These are phyloP conservation scores for Dimocarpus longan DNA, from an alignment of 345 rosid genomes.

Conservation along the genomic window DNA sequence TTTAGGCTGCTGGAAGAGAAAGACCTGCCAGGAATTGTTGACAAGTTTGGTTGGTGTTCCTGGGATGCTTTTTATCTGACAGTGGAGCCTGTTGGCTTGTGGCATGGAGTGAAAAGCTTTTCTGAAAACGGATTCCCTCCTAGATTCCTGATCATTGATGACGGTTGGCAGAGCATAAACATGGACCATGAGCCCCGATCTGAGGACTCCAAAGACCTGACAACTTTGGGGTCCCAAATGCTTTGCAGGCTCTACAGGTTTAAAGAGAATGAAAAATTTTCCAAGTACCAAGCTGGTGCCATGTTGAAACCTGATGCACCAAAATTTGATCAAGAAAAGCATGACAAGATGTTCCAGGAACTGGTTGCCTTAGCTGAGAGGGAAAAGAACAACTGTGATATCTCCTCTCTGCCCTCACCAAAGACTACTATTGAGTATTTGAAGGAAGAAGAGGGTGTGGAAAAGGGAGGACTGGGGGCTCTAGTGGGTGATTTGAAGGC, in stretches of 20 bases:
- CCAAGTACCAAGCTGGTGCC: slow-evolving; percentile 20
- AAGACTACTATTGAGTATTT: slow-evolving; percentile 9
- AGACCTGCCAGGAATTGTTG: slow-evolving; percentile 3
- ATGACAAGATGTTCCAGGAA: slow-evolving; percentile 11
- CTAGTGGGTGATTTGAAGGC: slow-evolving; percentile 9
- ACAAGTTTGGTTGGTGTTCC: slow-evolving; percentile 36
- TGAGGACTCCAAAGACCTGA: slow-evolving; percentile 18
- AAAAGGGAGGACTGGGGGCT: slow-evolving; percentile 6
- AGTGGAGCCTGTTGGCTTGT: slow-evolving; percentile 26
- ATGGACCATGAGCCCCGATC: slow-evolving; percentile 15
- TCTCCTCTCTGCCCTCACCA: not conserved
- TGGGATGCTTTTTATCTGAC: slow-evolving; percentile 36
- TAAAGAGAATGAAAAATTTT: slow-evolving; percentile 23
- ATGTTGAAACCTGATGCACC: slow-evolving; percentile 15
- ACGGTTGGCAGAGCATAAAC: slow-evolving; percentile 37
- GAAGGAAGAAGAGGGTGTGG: slow-evolving; percentile 1
- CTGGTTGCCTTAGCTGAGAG: slow-evolving; percentile 12
- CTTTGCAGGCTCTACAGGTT: slow-evolving; percentile 23
- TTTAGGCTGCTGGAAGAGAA: slow-evolving; percentile 44
- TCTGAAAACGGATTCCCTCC: slow-evolving; percentile 30
- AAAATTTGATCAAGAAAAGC: slow-evolving; percentile 20
- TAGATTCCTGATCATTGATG: slow-evolving; percentile 31
- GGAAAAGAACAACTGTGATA: not conserved
- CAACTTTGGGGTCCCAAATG: slow-evolving; percentile 21
- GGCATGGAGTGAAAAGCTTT: slow-evolving; percentile 30